phyloP scores from a whole-genome alignment of 2,329 filamentous ascomycete genomes.

The Apiospora koreana region DNA sequence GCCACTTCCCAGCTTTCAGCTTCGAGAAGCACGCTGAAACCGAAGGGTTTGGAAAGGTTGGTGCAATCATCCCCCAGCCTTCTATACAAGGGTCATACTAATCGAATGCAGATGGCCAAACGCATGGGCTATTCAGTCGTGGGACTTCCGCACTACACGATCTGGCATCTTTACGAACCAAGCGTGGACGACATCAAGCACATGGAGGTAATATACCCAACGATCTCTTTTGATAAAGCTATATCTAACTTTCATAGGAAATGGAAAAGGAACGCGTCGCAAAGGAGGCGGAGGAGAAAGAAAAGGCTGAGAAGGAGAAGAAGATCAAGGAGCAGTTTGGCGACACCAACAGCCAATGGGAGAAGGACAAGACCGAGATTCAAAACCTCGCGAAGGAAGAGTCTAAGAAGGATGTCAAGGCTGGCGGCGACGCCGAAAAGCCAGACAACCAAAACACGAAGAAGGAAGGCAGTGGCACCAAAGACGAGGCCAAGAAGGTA shows the following conservation, averaged over 20 bases:
- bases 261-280: constrained; percentile 87
- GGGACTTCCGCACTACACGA: constrained; percentile 94
- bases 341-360: constrained; percentile 78
- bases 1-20: constrained; percentile 97
- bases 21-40: constrained; percentile 99
- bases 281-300: constrained; percentile 77
- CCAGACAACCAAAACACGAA: constrained; percentile 40
- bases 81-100: constrained; percentile 12
- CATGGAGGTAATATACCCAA: constrained; percentile 72
- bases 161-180: constrained; percentile 99
- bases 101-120: constrained; percentile 77
- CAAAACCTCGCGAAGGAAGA: constrained; percentile 66
- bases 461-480: background rate
- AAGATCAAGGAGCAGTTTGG: constrained; percentile 82
- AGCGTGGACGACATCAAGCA: constrained; percentile 95
- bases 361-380: constrained; percentile 83
- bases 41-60: constrained; percentile 96
- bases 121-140: constrained; percentile 95
- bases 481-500: constrained; percentile 2
- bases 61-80: constrained; percentile 22
- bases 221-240: constrained; percentile 17
- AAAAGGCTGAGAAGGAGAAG: constrained; percentile 70
- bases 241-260: constrained; percentile 53
- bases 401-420: constrained; percentile 22
- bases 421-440: constrained; percentile 53